Evolutionary conservation across 2,329 filamentous ascomycete genomes (phyloP).

Genomic region (Scedosporium aurantiacum): DNA sequence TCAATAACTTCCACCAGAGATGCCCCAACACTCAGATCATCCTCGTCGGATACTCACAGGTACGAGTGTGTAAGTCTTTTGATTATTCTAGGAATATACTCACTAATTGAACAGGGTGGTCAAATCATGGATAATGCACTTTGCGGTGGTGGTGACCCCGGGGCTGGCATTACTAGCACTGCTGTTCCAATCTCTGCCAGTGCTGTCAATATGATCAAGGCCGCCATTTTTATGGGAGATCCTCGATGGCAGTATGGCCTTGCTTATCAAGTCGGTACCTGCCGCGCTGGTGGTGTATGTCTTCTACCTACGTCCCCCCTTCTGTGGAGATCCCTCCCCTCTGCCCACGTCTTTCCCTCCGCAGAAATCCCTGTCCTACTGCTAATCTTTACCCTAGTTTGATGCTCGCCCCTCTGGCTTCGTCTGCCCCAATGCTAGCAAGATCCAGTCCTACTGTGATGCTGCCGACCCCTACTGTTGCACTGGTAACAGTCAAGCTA

Average conservation of each 20-base stretch:
- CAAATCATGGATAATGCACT: constrained; percentile 55
- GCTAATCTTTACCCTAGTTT: constrained; percentile 31
- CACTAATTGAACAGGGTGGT: constrained; percentile 31
- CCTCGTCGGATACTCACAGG: constrained; percentile 51
- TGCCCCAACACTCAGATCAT: constrained; percentile 49
- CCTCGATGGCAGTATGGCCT: constrained; percentile 45
- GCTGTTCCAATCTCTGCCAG: constrained; percentile 30
- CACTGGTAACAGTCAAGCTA: constrained; percentile 46
- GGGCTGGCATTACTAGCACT: constrained; percentile 31
- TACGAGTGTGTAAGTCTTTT: constrained; percentile 14
- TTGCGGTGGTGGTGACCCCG: constrained; percentile 44
- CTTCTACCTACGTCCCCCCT: background rate
- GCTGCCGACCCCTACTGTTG: constrained; percentile 55
- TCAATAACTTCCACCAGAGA: constrained; percentile 44
- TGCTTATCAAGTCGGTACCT: constrained; percentile 50
- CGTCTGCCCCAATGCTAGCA: constrained; percentile 38
- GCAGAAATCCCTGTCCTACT: background rate
- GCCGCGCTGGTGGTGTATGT: constrained; percentile 43
- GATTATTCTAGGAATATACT: background rate
- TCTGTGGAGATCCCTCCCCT: constrained; percentile 7
- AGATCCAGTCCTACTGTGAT: constrained; percentile 57
- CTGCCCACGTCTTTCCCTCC: background rate
- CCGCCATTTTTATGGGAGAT: constrained; percentile 54
- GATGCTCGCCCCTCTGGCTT: constrained; percentile 47
- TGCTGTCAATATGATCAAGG: constrained; percentile 46